Evolutionary conservation across 2,329 filamentous ascomycete species (phyloP), one percentile per base, ranked within the genome.

Genomic region (Trichophyton equinum): DNA sequence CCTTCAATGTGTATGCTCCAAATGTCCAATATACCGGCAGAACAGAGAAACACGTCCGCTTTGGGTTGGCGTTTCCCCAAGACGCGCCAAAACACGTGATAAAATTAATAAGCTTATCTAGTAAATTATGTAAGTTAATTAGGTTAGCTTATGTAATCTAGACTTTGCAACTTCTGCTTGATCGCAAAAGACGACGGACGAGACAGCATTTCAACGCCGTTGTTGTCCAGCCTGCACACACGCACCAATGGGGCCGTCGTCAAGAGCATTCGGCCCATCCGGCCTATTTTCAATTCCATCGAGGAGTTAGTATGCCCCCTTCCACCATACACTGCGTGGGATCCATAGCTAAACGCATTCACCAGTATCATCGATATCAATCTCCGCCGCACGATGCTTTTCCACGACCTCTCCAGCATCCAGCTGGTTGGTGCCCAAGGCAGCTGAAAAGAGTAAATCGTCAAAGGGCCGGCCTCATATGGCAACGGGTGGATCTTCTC

Each of bases 381-480:
- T 25, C 49, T 70, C 77, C 64, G 74, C 78, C 68, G 75, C 73
- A 65, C 82, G 87, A 71, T 76, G 82, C 64, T 95, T 96, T 76
- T 89, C 89, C 44, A 87, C 86, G 36, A 88, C 88, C 63, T 80
- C 69, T 65, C 77, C 65, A 70, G 76, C 71, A 65, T 80, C 72
- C 66, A 87, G 83, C 71, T 97, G 91, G 91, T 87, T 97, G 56
- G 82, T 88, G 62, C 92, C 92, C 38, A 87, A 84, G 68, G 76
- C 86, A 68, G 84, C 89, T 65, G 91, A 90, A 72, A 87, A 85
- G 70, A 89, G 89, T 74, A 95, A 95, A 80, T 91, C 91, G 67
- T 82, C 82, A 65, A 96, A 96, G 77, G 94, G 92, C 44, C 84
- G 91, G 1, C 87, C 89, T 57, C 85, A 90, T 68, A 91, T 97